These are phyloP conservation scores for Cordia subcordata DNA, from an alignment of 257 asterid species.

Conservation along the genomic window DNA sequence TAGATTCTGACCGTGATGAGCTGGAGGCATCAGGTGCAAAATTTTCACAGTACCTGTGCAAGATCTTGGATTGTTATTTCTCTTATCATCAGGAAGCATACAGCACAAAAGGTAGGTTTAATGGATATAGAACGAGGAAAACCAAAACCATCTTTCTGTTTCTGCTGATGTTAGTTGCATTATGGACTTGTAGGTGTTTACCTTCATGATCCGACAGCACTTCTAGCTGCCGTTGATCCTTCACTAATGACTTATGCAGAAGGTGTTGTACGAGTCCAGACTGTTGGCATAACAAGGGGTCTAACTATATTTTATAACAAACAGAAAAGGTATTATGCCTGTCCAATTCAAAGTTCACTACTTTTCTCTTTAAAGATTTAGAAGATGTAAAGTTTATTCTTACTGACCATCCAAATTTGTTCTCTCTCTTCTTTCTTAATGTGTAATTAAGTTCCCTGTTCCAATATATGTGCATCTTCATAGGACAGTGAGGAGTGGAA, in stretches of 20 bases:
- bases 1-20: slow-evolving; percentile 75
- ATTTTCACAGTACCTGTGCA: slow-evolving; percentile 72
- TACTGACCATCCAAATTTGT: too few species aligned
- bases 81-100: slow-evolving; percentile 81
- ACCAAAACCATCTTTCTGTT: neutral
- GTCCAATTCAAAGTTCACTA: neutral
- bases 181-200: slow-evolving; percentile 63
- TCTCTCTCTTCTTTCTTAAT: too few species aligned
- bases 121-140: neutral
- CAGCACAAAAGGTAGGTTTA: slow-evolving; percentile 65
- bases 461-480: too few species aligned
- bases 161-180: slow-evolving; percentile 5
- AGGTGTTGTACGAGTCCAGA: slow-evolving; percentile 91
- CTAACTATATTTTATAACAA: slow-evolving; percentile 79
- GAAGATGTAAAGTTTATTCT: neutral
- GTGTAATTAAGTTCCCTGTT: too few species aligned
- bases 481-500: too few species aligned
- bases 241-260: slow-evolving; percentile 74
- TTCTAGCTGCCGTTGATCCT: slow-evolving; percentile 90
- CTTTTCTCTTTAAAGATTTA: neutral
- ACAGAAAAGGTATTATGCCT: slow-evolving; percentile 61
- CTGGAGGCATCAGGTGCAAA: slow-evolving; percentile 61
- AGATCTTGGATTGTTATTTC: slow-evolving; percentile 76
- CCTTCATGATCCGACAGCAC: slow-evolving; percentile 88
- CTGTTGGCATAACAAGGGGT: slow-evolving; percentile 79